Conservation (phyloP, 257 asterid species). For the Orobanche coerulescens region DNA sequence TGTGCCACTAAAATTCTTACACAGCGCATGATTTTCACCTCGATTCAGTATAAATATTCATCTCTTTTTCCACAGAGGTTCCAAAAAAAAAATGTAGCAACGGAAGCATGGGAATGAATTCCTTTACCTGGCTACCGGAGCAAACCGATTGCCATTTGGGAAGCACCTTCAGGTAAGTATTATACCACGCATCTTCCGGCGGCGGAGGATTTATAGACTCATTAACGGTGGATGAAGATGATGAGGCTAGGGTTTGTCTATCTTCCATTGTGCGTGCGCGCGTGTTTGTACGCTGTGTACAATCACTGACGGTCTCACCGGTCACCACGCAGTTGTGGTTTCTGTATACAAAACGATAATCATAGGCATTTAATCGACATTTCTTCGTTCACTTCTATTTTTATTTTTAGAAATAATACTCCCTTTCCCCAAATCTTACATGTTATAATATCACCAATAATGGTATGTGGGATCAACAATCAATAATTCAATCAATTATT, state of each 20-base stretch:
- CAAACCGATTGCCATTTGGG: slow-evolving; percentile 61
- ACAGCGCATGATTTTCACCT: not conserved
- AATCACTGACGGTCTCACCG: no score
- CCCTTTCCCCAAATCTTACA: no score
- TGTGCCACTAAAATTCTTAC: no score
- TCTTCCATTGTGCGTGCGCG: slow-evolving; percentile 32
- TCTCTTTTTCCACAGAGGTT: not conserved
- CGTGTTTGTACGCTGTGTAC: not conserved
- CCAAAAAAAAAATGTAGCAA: not conserved
- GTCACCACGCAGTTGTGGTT: no score
- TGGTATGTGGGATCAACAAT: no score
- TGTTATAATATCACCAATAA: no score
- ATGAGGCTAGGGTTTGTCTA: slow-evolving; percentile 71
- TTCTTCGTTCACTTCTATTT: no score
- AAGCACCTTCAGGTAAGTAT: slow-evolving; percentile 38
- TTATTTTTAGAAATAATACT: no score
- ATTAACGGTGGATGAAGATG: slow-evolving; percentile 39
- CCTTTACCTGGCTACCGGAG: slow-evolving; percentile 42
- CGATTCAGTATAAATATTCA: not conserved
- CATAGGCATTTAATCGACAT: no score
- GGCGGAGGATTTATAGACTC: slow-evolving; percentile 41
- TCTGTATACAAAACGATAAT: no score
- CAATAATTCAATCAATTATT: no score
- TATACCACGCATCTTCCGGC: slow-evolving; percentile 72
- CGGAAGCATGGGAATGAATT: not conserved